Conservation (phyloP, 257 asterid genomes). For the Jasminum sambac region DNA sequence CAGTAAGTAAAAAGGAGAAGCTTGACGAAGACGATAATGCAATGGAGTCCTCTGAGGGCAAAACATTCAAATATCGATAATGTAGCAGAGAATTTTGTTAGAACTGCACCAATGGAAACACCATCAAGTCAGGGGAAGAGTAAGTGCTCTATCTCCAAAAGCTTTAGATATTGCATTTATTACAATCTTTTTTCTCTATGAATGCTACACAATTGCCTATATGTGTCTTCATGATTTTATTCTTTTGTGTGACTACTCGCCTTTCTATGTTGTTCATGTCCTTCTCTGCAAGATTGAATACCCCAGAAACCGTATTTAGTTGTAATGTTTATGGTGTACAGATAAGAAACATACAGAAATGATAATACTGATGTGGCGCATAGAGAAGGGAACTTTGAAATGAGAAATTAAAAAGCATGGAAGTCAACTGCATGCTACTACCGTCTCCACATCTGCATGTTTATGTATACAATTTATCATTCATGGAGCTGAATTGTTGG, state of each 20-base stretch:
- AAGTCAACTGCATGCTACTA: too few species aligned
- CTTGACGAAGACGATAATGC: constrained; percentile 47
- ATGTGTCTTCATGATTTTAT: neutral
- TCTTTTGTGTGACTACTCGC: neutral
- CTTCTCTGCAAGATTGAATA: neutral
- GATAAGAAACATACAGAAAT: too few species aligned
- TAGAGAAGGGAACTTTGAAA: too few species aligned
- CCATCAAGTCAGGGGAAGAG: constrained; percentile 39
- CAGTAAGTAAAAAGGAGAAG: constrained; percentile 50
- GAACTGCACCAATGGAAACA: constrained; percentile 38
- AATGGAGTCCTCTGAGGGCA: constrained; percentile 57
- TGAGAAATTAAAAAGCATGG: too few species aligned
- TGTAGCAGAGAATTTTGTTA: constrained; percentile 53
- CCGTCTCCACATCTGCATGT: too few species aligned
- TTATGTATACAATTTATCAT: too few species aligned
- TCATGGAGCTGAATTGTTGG: neutral
- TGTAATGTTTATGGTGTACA: neutral
- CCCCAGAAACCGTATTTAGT: neutral
- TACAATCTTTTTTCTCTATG: constrained; percentile 2
- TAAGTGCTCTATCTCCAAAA: constrained; percentile 29
- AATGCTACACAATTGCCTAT: neutral
- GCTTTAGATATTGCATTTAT: constrained; percentile 18
- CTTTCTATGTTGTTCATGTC: constrained; percentile 1
- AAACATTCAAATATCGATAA: constrained; percentile 43
- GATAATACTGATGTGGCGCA: too few species aligned